phyloP scores from a whole-genome alignment of 768 basidiomycete species.

The Tricholoma furcatifolium region DNA sequence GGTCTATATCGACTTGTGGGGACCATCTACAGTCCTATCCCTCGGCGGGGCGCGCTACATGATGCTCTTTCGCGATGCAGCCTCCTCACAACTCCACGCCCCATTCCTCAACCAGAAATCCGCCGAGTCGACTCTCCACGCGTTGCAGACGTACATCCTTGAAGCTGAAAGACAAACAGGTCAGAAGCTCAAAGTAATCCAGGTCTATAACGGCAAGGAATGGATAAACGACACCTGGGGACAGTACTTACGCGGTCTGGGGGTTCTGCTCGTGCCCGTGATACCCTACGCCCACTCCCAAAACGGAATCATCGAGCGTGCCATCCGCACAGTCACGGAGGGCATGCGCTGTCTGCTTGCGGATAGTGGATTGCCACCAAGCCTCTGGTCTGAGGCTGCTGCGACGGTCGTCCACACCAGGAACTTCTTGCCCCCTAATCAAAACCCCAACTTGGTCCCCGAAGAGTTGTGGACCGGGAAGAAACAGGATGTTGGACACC shows the following conservation, averaged over 20 bases:
- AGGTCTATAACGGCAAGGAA: neutral
- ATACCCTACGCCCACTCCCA: neutral
- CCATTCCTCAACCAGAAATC: no score
- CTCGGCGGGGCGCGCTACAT: no score
- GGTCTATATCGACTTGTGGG: no score
- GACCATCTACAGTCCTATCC: no score
- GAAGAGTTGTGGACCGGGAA: neutral
- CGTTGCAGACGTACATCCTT: neutral
- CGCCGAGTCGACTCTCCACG: neutral
- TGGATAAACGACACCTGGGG: neutral
- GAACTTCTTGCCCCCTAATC: neutral
- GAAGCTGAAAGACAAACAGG: neutral
- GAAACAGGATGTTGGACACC: neutral
- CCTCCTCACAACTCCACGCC: no score
- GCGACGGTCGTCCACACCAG: neutral
- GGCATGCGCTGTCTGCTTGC: neutral
- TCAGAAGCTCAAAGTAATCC: neutral
- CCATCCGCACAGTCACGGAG: neutral
- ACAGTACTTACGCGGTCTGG: neutral
- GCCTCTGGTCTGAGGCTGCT: slow-evolving; percentile 1
- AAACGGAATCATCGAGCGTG: neutral
- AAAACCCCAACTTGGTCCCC: neutral
- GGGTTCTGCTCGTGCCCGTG: neutral
- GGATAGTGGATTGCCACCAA: neutral
- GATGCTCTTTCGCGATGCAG: no score